These are phyloP conservation scores for Phytophthora boehmeriae DNA, from an alignment of 352 stramenopile species.

Conservation along the genomic window DNA sequence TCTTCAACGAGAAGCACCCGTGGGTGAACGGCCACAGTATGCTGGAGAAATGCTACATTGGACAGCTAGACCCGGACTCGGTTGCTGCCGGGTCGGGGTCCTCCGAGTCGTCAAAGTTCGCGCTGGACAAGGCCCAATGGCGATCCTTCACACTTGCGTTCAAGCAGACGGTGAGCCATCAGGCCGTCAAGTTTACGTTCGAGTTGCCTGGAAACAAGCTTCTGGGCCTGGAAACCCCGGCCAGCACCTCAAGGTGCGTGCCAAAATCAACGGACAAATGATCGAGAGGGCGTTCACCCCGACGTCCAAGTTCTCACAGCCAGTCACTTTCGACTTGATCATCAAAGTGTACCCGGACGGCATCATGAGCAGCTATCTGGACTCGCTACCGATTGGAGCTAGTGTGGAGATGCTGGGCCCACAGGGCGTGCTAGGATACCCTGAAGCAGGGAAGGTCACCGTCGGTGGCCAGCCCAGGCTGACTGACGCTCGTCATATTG, in stretches of 20 bases:
- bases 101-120: slow-evolving; percentile 41
- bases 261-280: slow-evolving; percentile 70
- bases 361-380: slow-evolving; percentile 75
- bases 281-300: slow-evolving; percentile 84
- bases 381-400: slow-evolving; percentile 53
- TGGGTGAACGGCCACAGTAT: slow-evolving; percentile 95
- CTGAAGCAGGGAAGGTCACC: slow-evolving; percentile 52
- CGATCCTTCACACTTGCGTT: slow-evolving; percentile 60
- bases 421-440: slow-evolving; percentile 69
- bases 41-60: slow-evolving; percentile 89
- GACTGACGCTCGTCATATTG: slow-evolving; percentile 57
- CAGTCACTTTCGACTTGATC: slow-evolving; percentile 69
- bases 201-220: slow-evolving; percentile 68
- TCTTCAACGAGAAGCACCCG: slow-evolving; percentile 97
- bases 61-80: slow-evolving; percentile 63
- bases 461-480: slow-evolving; percentile 51
- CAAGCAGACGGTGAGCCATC: slow-evolving; percentile 60
- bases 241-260: slow-evolving; percentile 82
- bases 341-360: slow-evolving; percentile 84
- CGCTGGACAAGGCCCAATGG: slow-evolving; percentile 72
- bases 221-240: slow-evolving; percentile 71
- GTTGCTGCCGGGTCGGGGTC: slow-evolving; percentile 14
- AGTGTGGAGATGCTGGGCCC: slow-evolving; percentile 79
- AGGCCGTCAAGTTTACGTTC: slow-evolving; percentile 81
- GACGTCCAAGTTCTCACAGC: slow-evolving; percentile 72